Evolutionary conservation across 257 asterid genomes (phyloP), one percentile per base, ranked within the genome.

Genomic region (Hygrophila difformis): DNA sequence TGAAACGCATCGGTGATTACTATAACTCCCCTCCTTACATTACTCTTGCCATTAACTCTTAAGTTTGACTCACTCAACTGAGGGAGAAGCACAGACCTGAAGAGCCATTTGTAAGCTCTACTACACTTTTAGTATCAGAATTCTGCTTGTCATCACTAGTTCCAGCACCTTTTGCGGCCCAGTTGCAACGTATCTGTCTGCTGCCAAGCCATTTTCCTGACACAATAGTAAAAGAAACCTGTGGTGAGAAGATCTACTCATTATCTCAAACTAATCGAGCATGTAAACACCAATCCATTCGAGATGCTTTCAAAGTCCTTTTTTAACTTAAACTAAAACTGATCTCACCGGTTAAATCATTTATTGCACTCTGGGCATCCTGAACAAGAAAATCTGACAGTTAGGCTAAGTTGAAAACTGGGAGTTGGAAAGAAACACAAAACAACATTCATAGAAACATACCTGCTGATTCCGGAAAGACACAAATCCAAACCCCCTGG

Each of bases 351-450:
- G 88, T 76, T 57, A 79, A 57, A 58, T 89, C 93, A 56, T 84
- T 84, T 38, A 89, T 82, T 48, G 97, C 97, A 56, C 78, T 69
- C 60, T 89, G 97, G 39, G 97, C 97, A 60, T 89, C 97, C 97
- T 88, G 12, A 21, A 7, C 10, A 39, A 44, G 9, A 59, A 14
- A 48, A 9, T 3, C 37, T 59, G 45, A 36, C 20, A 56, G 44
- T 46, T 18, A 50, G 37, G 34, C 10, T 6, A 35, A 46, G 23
- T n/a, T n/a, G 15, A 36, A 33, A 44, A 43, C n/a, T 20, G 46
- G 45, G 28, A 40, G 49, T 51, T 47, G 15, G 50, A 61, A 36
- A 20, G 35, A 28, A 39, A 52, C 24, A 11, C 11, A 53, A 15
- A 39, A 18, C n/a, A 56, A 39, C 28, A 35, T 38, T 3, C 34